Base-by-base conservation (phyloP, 192 early-diverging fungal genomes). In the Chytriomyces sp. region DNA sequence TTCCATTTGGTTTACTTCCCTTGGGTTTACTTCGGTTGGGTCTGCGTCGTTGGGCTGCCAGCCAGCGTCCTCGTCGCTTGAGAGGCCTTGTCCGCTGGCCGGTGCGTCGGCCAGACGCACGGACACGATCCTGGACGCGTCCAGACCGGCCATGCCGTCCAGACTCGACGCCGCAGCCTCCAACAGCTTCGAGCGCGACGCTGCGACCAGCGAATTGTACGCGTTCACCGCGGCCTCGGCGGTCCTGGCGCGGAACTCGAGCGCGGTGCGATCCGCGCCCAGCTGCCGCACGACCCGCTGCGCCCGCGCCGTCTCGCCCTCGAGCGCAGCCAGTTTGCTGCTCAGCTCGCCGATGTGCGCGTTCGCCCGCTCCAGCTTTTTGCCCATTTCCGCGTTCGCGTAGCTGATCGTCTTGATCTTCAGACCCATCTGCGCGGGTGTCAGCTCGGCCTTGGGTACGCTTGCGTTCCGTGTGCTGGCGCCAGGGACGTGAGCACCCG, bases 201-300 rank as follows among this genome's bases (percentile, higher is more conserved):
- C 25, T 26, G 36, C 37, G 25, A 65, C 8, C 31, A 39, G 39
- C 10, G 31, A 33, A 19, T 66, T 40, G 57, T 61, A 72, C 17
- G 63, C 71, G 38, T 72, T 70, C 5, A 68, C 49, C 7, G 75
- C 75, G 5, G 31, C 75, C 56, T 77, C 75, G 5, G 76, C 76
- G 2, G 72, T 70, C 28, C 33, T 34, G 14, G 57, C 70, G 8
- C 57, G 53, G 26, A 74, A 59, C 60, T 74, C 59, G 28, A 64
- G 26, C 3, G 59, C 63, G 25, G 4, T 31, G 10, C 39, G 19
- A 33, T 62, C 30, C 32, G 38, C 38, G 53, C 69, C 62, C 58
- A 77, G n/a, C 38, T 32, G 28, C 6, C 38, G 34, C 31, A 73
- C 39, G 14, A 61, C 8, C 17, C 32, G 8, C 28, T 39, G 12